Evolutionary conservation across 2,329 filamentous ascomycete species (phyloP).

Genomic region (Fusarium sp.): DNA sequence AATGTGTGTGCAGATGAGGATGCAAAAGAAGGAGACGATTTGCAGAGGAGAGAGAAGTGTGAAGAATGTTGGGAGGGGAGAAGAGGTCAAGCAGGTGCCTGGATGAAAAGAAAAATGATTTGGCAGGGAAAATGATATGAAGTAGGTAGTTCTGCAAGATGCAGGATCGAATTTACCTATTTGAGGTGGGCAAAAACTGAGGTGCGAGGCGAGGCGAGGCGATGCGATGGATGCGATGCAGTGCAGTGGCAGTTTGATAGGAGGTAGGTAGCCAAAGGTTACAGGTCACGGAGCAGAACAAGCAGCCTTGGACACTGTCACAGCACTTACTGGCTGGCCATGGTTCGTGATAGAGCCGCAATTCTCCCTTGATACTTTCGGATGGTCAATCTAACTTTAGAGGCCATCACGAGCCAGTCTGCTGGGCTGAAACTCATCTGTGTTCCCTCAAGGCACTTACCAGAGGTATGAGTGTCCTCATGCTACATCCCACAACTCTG

Average conservation of each 20-base stretch:
- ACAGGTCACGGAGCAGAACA: constrained; percentile 1
- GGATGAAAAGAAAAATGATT: constrained; percentile 8
- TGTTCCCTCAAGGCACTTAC: neutral
- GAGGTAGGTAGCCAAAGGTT: constrained; percentile 13
- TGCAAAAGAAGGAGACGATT: neutral
- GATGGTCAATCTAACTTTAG: neutral
- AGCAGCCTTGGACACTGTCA: constrained; percentile 17
- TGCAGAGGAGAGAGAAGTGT: constrained; percentile 1
- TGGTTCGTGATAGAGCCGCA: neutral
- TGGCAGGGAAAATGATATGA: neutral
- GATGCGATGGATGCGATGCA: neutral
- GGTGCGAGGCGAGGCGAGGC: neutral
- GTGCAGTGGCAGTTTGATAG: constrained; percentile 11
- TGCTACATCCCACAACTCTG: constrained; percentile 17
- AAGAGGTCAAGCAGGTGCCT: neutral
- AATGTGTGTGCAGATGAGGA: neutral
- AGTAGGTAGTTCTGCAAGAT: neutral
- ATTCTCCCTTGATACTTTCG: neutral
- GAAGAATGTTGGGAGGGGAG: neutral
- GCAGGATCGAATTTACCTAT: constrained; percentile 4
- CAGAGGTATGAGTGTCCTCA: neutral
- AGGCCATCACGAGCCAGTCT: constrained; percentile 5
- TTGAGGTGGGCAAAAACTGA: constrained; percentile 3
- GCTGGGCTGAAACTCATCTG: constrained; percentile 1
- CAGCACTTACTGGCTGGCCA: constrained; percentile 1